phyloP scores from a whole-genome alignment of 805 yeast genomes.

The Pichia thaimueangensis region DNA sequence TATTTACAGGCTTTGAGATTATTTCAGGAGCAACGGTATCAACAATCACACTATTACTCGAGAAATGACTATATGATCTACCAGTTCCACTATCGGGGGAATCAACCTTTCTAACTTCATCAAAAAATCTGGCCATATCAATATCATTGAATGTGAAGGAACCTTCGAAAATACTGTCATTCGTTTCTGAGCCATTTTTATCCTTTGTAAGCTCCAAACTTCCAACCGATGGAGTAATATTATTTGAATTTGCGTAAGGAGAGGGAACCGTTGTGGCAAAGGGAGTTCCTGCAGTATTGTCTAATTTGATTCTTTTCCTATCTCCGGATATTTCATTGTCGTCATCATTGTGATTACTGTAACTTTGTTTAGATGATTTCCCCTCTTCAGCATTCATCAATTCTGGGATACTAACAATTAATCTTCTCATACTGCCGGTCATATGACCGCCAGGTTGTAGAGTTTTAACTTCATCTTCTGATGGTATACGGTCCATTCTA shows the following conservation, averaged over 20 bases:
- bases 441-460: slow-evolving; percentile 32
- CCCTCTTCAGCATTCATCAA: slow-evolving; percentile 15
- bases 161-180: not conserved
- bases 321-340: not conserved
- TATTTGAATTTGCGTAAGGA: not conserved
- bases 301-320: slow-evolving; percentile 2
- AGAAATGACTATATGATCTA: slow-evolving; percentile 15
- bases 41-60: not conserved
- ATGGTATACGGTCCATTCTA: slow-evolving; percentile 17
- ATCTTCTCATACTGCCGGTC: slow-evolving; percentile 33
- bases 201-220: not conserved
- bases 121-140: slow-evolving; percentile 42
- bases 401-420: slow-evolving; percentile 32
- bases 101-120: slow-evolving; percentile 35
- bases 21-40: not conserved
- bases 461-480: slow-evolving; percentile 24
- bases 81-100: slow-evolving; percentile 24
- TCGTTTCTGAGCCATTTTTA: not conserved
- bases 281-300: too few relatives aligned
- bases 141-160: slow-evolving; percentile 32
- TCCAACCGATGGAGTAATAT: not conserved
- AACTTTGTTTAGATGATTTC: not conserved
- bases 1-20: not conserved
- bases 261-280: too few relatives aligned
- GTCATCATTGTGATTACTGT: not conserved